Conservation (phyloP, 495 filamentous ascomycete species). For the Jackrogersella minutella region DNA sequence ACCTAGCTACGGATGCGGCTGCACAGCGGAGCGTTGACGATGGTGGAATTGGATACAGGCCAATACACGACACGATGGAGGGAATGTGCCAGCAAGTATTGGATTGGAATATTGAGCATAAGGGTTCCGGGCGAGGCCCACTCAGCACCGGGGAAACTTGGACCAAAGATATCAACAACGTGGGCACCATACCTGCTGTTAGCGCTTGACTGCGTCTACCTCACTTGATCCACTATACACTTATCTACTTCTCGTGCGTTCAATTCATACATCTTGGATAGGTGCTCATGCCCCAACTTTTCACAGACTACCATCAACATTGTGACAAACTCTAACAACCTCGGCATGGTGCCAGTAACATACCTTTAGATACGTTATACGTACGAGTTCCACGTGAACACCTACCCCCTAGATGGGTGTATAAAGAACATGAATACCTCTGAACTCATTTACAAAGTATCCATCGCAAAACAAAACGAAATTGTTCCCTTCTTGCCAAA, state of each 20-base stretch:
- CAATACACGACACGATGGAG: slow-evolving; percentile 55
- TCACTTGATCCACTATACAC: no score
- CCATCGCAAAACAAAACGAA: no score
- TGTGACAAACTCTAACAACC: not conserved
- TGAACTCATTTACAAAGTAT: no score
- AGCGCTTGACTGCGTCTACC: not conserved
- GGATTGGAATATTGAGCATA: slow-evolving; percentile 56
- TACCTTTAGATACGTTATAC: no score
- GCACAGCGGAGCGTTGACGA: slow-evolving; percentile 56
- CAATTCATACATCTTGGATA: not conserved
- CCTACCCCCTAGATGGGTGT: no score
- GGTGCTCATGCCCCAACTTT: not conserved
- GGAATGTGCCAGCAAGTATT: slow-evolving; percentile 61
- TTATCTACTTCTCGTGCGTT: no score
- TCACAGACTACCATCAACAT: not conserved
- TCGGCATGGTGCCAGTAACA: no score
- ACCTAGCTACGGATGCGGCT: slow-evolving; percentile 56
- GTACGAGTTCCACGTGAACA: no score
- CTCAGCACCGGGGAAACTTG: not conserved
- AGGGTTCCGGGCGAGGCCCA: not conserved
- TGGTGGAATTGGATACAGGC: slow-evolving; percentile 61
- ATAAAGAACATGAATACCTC: no score
- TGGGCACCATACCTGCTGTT: not conserved
- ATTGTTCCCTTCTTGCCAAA: not conserved
- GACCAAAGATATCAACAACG: slow-evolving; percentile 4